phyloP scores from a whole-genome alignment of 164 flowering plant genomes.

The Macadamia integrifolia region DNA sequence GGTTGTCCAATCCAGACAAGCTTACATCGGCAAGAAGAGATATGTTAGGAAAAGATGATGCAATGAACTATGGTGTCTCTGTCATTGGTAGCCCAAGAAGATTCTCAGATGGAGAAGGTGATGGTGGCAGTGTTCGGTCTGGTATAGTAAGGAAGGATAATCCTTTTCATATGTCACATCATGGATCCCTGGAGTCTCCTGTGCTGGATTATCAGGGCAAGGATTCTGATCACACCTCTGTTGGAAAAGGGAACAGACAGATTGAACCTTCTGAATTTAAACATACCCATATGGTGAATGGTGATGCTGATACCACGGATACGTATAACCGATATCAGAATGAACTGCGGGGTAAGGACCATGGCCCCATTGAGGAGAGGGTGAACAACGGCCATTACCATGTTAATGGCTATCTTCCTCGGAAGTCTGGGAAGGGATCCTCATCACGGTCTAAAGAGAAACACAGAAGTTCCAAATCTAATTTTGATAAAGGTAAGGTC shows the following conservation, averaged over 20 bases:
- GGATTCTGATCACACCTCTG: conserved; percentile 21
- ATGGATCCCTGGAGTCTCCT: conserved; percentile 33
- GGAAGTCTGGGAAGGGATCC: conserved; percentile 44
- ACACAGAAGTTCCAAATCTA: conserved; percentile 30
- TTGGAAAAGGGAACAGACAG: conserved; percentile 22
- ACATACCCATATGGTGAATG: conserved; percentile 22
- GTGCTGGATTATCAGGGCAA: conserved; percentile 32
- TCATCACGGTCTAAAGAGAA: conserved; percentile 50
- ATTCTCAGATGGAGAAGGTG: conserved; percentile 49
- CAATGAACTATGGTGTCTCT: conserved; percentile 22
- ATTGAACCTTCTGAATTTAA: conserved; percentile 19
- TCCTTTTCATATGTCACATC: conserved; percentile 19
- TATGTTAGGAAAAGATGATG: conserved; percentile 32
- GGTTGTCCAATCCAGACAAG: conserved; percentile 47
- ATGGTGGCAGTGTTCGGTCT: conserved; percentile 35
- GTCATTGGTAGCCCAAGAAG: conserved; percentile 31
- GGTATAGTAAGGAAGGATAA: conserved; percentile 34
- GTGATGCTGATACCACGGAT: conserved; percentile 18
- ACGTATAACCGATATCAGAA: conserved; percentile 15
- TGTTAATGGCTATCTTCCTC: conserved; percentile 36
- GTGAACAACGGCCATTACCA: conserved; percentile 22
- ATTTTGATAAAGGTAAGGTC: conserved; percentile 25
- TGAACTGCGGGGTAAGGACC: conserved; percentile 17
- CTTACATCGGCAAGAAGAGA: conserved; percentile 27
- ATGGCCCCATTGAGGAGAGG: conserved; percentile 22